Evolutionary conservation across 129 eudicot genomes (phyloP).

Genomic region (Chrysanthemum lavandulifolium): DNA sequence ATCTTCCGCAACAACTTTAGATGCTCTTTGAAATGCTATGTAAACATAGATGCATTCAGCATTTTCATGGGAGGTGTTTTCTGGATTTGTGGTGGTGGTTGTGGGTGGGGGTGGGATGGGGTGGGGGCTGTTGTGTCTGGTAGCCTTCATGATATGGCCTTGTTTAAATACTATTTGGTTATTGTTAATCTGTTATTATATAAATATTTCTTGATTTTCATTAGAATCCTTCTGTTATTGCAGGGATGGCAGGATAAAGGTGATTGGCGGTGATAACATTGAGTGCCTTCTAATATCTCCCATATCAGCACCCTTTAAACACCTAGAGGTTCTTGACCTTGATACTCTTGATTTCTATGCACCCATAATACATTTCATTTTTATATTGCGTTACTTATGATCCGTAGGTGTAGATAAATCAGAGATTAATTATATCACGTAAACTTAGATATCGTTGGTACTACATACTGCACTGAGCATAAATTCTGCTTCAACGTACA

Average conservation of each 20-base stretch:
- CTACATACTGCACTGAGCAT: too few species aligned
- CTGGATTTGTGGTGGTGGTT: neutral
- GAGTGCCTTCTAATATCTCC: constrained; percentile 61
- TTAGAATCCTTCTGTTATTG: constrained; percentile 18
- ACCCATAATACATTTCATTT: constrained; percentile 16
- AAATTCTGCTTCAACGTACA: too few species aligned
- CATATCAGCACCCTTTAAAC: constrained; percentile 43
- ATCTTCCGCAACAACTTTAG: neutral
- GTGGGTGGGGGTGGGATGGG: neutral
- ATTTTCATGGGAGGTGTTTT: neutral
- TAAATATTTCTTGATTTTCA: constrained; percentile 7
- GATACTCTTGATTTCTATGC: constrained; percentile 23
- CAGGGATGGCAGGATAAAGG: constrained; percentile 67
- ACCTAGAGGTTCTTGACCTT: constrained; percentile 50
- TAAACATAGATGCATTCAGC: neutral
- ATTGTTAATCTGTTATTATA: constrained; percentile 5
- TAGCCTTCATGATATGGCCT: neutral
- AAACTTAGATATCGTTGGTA: constrained; percentile 17
- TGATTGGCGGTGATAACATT: constrained; percentile 66
- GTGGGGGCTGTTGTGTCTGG: neutral
- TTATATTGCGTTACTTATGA: neutral
- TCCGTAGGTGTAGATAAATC: constrained; percentile 5
- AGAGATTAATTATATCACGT: neutral
- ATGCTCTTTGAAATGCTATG: neutral
- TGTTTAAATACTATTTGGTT: neutral